Base-by-base conservation (phyloP, 495 filamentous ascomycete genomes). In the Hypoxylon crocopeplum region DNA sequence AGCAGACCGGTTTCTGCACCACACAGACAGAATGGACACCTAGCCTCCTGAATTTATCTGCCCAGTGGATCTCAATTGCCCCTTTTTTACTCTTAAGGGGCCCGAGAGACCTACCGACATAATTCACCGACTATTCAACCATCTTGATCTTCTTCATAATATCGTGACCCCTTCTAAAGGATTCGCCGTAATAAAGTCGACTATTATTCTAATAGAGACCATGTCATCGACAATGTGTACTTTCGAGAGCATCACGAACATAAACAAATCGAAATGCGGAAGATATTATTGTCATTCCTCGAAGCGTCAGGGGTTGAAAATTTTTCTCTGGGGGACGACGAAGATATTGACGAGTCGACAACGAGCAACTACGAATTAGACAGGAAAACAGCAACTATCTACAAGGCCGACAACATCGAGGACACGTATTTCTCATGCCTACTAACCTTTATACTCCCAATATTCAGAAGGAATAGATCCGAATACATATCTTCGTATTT, bases 21-120 rank as follows among this genome's bases (percentile, higher is more conserved):
- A 63, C 59, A 63, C 59, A 58, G 59, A 63, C 59, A 21, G 3
- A 57, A 63, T 54, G 53, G 53, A 53, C 46, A 56, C 59, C 47
- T 63, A 48, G 48, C 59, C 48, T 53, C 37, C 59, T 53, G 37
- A 37, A 53, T 58, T 62, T 52, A 30, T 47, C 25, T 39, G 16
- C 24, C n/a, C 30, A 34, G 59, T 63, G 59, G 59, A 63, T 58
- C 53, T 53, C 22, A 37, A 39, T 47, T 53, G 36, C 47, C 59
- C 59, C 53, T 33, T 53, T 57, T 63, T n/a, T 17, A 27, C 24
- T 27, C 32, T 29, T 46, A 17, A 33, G 32, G 32, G 17, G 46
- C 20, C 13, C 7, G 10, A 40, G 12, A 46, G 10, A 33, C 16
- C 21, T 22, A 24, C 22, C 15, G 7, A 16, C 13, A 45, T 32